phyloP scores from a whole-genome alignment of 2,329 filamentous ascomycete species.

The Penicillium expansum region DNA sequence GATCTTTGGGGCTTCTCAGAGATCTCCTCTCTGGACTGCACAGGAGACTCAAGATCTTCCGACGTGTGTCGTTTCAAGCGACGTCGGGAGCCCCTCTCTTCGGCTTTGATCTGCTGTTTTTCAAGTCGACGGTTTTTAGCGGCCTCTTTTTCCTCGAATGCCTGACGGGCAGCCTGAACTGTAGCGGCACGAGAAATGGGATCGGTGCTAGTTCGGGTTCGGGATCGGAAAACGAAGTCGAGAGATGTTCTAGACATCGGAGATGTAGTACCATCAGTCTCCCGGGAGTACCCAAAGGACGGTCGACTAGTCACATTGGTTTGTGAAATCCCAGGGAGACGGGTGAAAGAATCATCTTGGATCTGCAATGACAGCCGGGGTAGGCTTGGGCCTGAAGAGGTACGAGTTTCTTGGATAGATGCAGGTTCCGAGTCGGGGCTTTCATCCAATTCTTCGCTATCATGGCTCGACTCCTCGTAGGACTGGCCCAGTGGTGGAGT shows the following conservation, averaged over 20 bases:
- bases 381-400: conserved; percentile 31
- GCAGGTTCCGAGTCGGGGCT: conserved; percentile 46
- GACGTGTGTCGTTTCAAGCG: conserved; percentile 39
- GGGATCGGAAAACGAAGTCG: conserved; percentile 55
- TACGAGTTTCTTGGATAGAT: conserved; percentile 23
- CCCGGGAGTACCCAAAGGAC: conserved; percentile 48
- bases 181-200: conserved; percentile 54
- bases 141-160: conserved; percentile 59
- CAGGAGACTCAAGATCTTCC: conserved; percentile 10
- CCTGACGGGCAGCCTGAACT: conserved; percentile 55
- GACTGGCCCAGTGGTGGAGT: conserved; percentile 53
- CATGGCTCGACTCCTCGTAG: conserved; percentile 49
- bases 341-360: conserved; percentile 44
- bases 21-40: conserved; percentile 16
- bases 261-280: conserved; percentile 52
- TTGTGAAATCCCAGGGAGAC: conserved; percentile 51
- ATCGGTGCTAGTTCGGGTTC: conserved; percentile 51
- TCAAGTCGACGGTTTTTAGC: conserved; percentile 56
- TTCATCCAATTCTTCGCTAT: conserved; percentile 45
- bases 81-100: conserved; percentile 44
- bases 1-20: conserved; percentile 20
- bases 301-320: conserved; percentile 52
- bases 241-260: conserved; percentile 56
- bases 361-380: conserved; percentile 37
- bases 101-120: conserved; percentile 51